phyloP scores from a whole-genome alignment of 169 alveolate genomes.

The Plasmodium cynomolgi region DNA sequence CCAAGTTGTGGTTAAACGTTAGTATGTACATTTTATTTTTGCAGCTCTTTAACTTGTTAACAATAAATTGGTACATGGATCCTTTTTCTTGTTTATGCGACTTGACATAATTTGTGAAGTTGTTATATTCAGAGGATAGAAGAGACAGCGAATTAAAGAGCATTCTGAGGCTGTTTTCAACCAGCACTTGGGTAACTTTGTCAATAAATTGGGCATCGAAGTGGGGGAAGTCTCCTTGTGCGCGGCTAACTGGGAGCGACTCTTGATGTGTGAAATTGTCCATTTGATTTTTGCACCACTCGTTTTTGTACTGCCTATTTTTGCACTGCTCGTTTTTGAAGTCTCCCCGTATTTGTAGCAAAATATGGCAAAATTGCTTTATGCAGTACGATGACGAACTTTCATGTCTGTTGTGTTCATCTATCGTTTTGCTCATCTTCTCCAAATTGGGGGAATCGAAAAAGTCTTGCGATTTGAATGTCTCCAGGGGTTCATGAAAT shows the following conservation, averaged over 20 bases:
- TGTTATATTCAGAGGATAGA: conserved; percentile 43
- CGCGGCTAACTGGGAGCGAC: neutral
- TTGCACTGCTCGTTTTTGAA: neutral
- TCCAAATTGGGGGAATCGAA: neutral
- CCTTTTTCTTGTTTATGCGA: neutral
- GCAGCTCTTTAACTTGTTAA: conserved; percentile 8
- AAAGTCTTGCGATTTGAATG: neutral
- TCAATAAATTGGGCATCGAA: conserved; percentile 27
- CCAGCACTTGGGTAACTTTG: conserved; percentile 20
- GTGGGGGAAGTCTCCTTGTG: neutral
- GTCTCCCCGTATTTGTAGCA: neutral
- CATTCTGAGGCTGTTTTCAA: conserved; percentile 44
- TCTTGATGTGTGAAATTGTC: neutral
- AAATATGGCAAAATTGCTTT: neutral
- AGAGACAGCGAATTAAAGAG: conserved; percentile 32
- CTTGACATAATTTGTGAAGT: conserved; percentile 5
- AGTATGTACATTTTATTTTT: conserved; percentile 37
- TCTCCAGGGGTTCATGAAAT: neutral
- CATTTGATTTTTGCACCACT: neutral
- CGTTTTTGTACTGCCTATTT: neutral
- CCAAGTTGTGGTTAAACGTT: neutral
- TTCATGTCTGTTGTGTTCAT: neutral
- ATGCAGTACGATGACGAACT: neutral
- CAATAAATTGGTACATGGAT: conserved; percentile 54
- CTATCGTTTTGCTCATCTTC: neutral